phyloP scores from a whole-genome alignment of 1,284 basidiomycete genomes.

The Coniferiporia sulphurascens region DNA sequence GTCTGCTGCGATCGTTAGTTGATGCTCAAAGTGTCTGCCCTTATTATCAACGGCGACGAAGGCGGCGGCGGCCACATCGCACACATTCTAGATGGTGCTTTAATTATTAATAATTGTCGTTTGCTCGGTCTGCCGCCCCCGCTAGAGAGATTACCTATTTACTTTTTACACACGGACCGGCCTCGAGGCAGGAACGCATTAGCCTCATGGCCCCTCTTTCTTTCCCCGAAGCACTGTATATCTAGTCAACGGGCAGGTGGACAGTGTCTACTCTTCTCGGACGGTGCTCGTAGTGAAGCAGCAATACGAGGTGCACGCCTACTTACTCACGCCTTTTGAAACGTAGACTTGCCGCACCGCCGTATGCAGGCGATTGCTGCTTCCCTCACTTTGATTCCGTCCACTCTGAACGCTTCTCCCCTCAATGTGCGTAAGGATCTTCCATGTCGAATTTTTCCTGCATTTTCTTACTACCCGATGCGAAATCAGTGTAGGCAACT shows the following conservation, averaged over 20 bases:
- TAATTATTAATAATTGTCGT: background rate
- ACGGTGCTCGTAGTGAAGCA: background rate
- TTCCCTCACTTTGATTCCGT: no score
- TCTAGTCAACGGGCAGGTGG: background rate
- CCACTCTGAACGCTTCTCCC: no score
- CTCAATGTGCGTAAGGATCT: no score
- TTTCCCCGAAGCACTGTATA: background rate
- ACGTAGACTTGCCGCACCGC: no score
- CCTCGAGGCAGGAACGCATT: constrained; percentile 5
- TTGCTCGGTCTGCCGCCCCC: background rate
- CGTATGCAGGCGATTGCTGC: no score
- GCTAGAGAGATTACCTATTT: background rate
- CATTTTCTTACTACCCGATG: no score
- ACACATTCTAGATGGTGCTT: background rate
- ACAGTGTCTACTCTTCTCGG: background rate
- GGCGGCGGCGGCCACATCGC: background rate
- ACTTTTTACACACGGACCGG: background rate
- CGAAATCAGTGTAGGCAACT: no score
- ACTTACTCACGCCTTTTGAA: background rate
- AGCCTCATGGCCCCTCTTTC: background rate
- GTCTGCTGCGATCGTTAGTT: background rate
- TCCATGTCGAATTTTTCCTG: no score
- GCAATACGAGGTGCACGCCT: background rate
- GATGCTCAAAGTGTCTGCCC: no score
- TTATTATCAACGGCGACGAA: no score